Evolutionary conservation across 306 rosid genomes (phyloP), one percentile per base, ranked within the genome.

Genomic region (Benincasa hispida): DNA sequence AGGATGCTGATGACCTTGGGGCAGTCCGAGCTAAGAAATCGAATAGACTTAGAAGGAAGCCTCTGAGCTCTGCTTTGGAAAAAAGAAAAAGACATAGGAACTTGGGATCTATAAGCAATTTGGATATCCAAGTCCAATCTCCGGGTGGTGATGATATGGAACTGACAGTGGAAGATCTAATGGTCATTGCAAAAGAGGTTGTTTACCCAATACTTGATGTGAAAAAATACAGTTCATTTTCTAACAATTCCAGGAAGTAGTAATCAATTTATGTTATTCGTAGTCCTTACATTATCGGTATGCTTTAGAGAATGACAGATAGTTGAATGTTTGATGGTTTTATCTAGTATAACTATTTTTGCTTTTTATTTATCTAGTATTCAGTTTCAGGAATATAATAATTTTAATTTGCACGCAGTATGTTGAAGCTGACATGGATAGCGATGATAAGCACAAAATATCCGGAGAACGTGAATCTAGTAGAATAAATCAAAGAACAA

Each of bases 101-200:
- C 53, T 73, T 68, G 53, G 78, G 67, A 53, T 61, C 27, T 30
- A 83, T 28, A 80, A 56, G 78, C 45, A 42, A 6, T 42, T 79
- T 80, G 78, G 84, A 82, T 53, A 21, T 41, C 77, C 81, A 78
- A 72, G 78, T 56, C 79, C 82, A 79, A 81, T 78, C 77, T 69
- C 68, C 30, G 10, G 81, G 73, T 77, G 89, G 82, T 51, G 85
- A 84, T 74, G 89, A 84, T 14, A 54, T 83, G 25, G 97, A 86
- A 48, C 85, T 93, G 63, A 88, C 96, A 1, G 81, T 87, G 61
- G 90, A 87, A 37, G 98, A 93, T 84, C 79, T 90, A 56, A 77
- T 91, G 86, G 80, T 76, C 76, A 90, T 88, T 67, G 97, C 98
- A 17, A 79, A 88, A 79, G 88, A 91, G 96, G 98, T 90, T 56